Base-by-base conservation (phyloP, 208 protist genomes). In the Crithidia bombi region DNA sequence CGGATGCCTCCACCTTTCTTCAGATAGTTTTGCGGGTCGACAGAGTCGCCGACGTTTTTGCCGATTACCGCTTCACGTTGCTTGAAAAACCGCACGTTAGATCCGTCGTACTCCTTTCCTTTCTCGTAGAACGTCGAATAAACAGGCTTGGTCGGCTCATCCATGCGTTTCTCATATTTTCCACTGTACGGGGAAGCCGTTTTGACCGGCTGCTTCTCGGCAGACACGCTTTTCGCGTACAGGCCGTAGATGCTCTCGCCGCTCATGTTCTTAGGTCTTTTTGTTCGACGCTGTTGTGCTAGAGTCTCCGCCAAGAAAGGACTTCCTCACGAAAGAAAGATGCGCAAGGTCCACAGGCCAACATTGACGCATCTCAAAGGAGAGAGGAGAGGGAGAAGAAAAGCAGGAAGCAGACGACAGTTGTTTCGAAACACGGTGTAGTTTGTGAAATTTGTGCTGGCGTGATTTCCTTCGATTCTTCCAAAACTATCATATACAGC, bases 121-220 rank as follows among this genome's bases (percentile, higher is more conserved):
- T 86, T 86, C 41, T 93, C 75, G 65, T 78, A 91, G 73, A 96
- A 96, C 0, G 91, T 96, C 1, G 91, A 96, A 65, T 93, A 96
- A 0, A 81, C 44, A 0, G 91, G 91, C 55, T 96, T 96, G 21
- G 75, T 39, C 46, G 72, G 80, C 21, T 92, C 87, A 10, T 68
- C 73, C 54, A 89, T 65, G 59, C 83, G 83, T 62, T 86, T 92
- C 21, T 89, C 65, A 66, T 94, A 94, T 19, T 77, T 81, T 17
- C 89, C 86, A 46, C 81, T 91, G 56, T 90, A 90, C 5, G 83
- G 79, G 4, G 50, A 56, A 26, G 64, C 59, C 15, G n/a, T 51
- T 55, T 68, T 65, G 15, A 38, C 64, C 44, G 56, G 49, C 47
- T 46, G 49, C 58, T 73, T 61, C 44, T 68, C 75, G 47, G 78